Conservation (phyloP, 257 asterid species). For the Anisodus acutangulus region DNA sequence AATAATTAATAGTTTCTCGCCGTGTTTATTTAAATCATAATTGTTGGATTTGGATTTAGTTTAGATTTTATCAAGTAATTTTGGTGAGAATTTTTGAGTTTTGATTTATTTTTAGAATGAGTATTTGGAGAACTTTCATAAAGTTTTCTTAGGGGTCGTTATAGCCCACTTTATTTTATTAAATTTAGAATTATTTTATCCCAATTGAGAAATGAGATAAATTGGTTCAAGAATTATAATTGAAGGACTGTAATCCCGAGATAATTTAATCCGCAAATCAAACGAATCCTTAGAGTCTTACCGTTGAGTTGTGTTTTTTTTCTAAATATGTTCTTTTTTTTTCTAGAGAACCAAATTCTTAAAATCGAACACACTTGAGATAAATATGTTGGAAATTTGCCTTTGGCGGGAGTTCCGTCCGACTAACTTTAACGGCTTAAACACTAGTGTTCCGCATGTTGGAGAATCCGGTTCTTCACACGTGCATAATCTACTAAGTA, state of each 20-base stretch:
- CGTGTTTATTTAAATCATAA: not conserved
- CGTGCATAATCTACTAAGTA: no score
- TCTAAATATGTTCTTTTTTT: not conserved
- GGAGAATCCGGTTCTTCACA: no score
- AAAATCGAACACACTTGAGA: not conserved
- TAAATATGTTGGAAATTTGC: no score
- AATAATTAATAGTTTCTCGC: not conserved
- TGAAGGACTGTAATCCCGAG: no score
- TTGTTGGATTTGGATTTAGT: not conserved
- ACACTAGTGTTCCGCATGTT: no score
- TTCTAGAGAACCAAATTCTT: not conserved
- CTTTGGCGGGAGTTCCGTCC: no score
- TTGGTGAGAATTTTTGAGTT: not conserved
- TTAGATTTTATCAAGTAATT: not conserved
- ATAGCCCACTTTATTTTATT: no score
- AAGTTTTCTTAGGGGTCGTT: not conserved
- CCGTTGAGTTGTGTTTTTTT: not conserved
- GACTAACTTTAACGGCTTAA: no score
- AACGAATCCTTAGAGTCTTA: not conserved
- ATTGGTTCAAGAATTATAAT: not conserved
- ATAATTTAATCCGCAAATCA: no score
- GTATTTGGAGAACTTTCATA: no score
- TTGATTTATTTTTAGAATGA: not conserved
- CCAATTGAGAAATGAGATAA: no score
- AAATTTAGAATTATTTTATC: no score